A percentile compares a stretch with the other conserved stretches of the same genome.
Conservation (phyloP, 2,329 filamentous ascomycete genomes). For the Epichloe scottii region DNA sequence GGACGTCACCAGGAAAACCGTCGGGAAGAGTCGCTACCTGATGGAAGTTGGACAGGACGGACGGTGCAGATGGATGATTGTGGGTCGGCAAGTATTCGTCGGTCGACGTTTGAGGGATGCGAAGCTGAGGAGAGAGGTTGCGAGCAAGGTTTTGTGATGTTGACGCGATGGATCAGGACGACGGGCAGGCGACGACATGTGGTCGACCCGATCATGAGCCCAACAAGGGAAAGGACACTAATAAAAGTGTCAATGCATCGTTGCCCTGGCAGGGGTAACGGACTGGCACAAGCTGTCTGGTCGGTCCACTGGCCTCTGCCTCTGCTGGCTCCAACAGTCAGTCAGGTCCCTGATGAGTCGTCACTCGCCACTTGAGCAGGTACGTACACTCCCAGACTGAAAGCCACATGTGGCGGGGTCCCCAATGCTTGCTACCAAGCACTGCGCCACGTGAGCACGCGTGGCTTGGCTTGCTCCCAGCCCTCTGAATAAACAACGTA, state of each 20-base stretch:
- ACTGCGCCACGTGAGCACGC: not conserved
- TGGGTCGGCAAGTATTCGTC: not conserved
- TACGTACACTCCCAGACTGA: not conserved
- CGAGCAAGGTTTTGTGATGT: conserved; percentile 4
- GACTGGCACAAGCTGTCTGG: not conserved
- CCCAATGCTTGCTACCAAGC: not conserved
- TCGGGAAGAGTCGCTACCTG: not conserved
- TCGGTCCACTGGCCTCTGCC: not conserved
- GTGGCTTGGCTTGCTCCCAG: not conserved
- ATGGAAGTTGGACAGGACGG: not conserved
- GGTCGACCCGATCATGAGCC: conserved; percentile 17
- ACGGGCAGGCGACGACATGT: conserved; percentile 18
- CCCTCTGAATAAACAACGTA: too few relatives aligned
- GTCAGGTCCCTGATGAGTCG: not conserved
- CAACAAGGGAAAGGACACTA: conserved; percentile 14
- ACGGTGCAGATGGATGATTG: not conserved
- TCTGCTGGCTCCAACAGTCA: too few relatives aligned
- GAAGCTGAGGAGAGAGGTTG: conserved; percentile 1
- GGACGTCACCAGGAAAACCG: conserved; percentile 2
- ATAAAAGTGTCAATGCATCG: conserved; percentile 7
- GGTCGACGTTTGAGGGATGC: not conserved
- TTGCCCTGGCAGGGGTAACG: conserved; percentile 9
- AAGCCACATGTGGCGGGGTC: conserved; percentile 14
- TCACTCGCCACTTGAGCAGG: too few relatives aligned
- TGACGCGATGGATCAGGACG: conserved; percentile 17